phyloP scores from a whole-genome alignment of 83 land plant genomes.

The Diphasiastrum complanatum region DNA sequence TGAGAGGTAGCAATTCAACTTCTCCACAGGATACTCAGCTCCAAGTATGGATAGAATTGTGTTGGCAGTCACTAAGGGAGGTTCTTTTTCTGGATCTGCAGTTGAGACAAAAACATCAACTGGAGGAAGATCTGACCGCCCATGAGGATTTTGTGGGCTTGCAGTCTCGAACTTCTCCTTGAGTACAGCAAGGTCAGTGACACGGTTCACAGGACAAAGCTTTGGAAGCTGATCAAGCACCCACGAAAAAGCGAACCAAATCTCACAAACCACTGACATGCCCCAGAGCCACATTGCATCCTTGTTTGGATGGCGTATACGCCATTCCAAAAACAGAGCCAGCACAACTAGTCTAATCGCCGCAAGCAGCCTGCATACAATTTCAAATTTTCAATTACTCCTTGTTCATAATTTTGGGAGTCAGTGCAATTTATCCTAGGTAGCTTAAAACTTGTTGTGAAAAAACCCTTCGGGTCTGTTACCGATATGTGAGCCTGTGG shows the following conservation, averaged over 20 bases:
- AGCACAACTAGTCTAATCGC: conserved; percentile 1
- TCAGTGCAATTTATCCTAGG: too few relatives aligned
- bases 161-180: conserved; percentile 7
- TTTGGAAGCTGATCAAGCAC: conserved; percentile 12
- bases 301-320: conserved; percentile 9
- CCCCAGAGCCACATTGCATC: conserved; percentile 18
- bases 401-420: too few relatives aligned
- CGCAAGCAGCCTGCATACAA: conserved; percentile 7
- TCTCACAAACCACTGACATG: too few relatives aligned
- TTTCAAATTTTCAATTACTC: too few relatives aligned
- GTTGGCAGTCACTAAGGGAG: conserved; percentile 12
- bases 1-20: conserved; percentile 12
- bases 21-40: conserved; percentile 12
- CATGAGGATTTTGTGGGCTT: not conserved
- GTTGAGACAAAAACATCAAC: conserved; percentile 11
- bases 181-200: not conserved
- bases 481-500: too few relatives aligned
- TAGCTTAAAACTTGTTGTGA: too few relatives aligned
- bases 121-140: conserved; percentile 11
- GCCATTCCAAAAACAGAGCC: conserved; percentile 5
- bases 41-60: conserved; percentile 3
- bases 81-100: conserved; percentile 13
- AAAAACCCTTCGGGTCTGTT: too few relatives aligned
- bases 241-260: conserved; percentile 15
- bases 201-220: conserved; percentile 13